Evolutionary conservation across 495 filamentous ascomycete species (phyloP).

Genomic region (Xylaria bambusicola): DNA sequence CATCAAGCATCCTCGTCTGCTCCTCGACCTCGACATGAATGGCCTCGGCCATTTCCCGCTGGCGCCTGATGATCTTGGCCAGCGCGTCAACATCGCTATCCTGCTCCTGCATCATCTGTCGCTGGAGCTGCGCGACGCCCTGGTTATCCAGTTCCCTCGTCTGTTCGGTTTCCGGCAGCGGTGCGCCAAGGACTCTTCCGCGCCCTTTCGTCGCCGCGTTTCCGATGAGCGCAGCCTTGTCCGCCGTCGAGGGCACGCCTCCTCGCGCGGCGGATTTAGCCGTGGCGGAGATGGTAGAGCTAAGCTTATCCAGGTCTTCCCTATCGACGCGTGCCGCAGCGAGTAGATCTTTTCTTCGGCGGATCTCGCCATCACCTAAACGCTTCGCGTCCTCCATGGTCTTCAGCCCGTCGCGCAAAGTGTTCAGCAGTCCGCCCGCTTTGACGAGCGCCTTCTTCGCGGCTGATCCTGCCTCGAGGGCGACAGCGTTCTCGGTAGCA

Average conservation of each 20-base stretch:
- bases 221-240: constrained; percentile 40
- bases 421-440: constrained; percentile 65
- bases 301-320: constrained; percentile 81
- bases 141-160: constrained; percentile 90
- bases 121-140: constrained; percentile 83
- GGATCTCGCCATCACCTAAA: constrained; percentile 84
- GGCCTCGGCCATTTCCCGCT: constrained; percentile 81
- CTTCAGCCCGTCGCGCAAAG: constrained; percentile 72
- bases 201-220: constrained; percentile 34
- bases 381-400: constrained; percentile 43
- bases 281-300: constrained; percentile 65
- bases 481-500: constrained; percentile 60
- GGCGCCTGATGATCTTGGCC: constrained; percentile 71
- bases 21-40: constrained; percentile 84
- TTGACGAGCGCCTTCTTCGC: constrained; percentile 82
- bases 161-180: constrained; percentile 76
- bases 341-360: constrained; percentile 77
- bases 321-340: constrained; percentile 76
- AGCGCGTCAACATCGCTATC: constrained; percentile 78
- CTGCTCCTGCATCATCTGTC: constrained; percentile 81
- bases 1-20: constrained; percentile 78
- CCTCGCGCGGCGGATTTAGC: constrained; percentile 24
- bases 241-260: constrained; percentile 27
- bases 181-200: constrained; percentile 75
- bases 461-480: constrained; percentile 68